phyloP scores from a whole-genome alignment of 352 stramenopile genomes.

The Phytophthora pisi region DNA sequence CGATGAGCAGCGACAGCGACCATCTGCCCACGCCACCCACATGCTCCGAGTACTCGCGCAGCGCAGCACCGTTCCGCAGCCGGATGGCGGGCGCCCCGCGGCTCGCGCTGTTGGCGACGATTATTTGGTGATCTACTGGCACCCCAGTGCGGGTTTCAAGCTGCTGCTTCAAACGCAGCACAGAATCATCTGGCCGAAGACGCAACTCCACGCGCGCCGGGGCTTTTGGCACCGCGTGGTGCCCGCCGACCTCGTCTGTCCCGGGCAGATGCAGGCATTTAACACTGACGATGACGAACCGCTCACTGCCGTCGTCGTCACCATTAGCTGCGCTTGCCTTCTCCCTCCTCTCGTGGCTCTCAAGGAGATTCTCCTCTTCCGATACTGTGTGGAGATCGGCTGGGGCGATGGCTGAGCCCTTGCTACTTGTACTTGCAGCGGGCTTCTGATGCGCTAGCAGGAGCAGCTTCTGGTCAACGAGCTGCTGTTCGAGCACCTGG shows the following conservation, averaged over 20 bases:
- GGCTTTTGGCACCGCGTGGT: slow-evolving; percentile 9
- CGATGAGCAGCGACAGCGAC: slow-evolving; percentile 39
- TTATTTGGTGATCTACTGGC: slow-evolving; percentile 38
- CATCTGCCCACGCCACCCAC: slow-evolving; percentile 24
- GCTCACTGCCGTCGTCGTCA: slow-evolving; percentile 3
- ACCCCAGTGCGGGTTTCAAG: slow-evolving; percentile 26
- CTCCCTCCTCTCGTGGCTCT: background rate
- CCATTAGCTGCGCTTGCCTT: background rate
- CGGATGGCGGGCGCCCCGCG: slow-evolving; percentile 24
- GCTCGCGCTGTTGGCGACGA: slow-evolving; percentile 24
- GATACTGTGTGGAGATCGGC: slow-evolving; percentile 18
- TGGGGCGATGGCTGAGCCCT: slow-evolving; percentile 17
- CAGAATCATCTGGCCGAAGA: slow-evolving; percentile 23
- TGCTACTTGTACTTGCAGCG: background rate
- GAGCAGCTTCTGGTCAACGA: slow-evolving; percentile 63
- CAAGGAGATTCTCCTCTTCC: slow-evolving; percentile 3
- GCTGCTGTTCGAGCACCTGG: slow-evolving; percentile 64
- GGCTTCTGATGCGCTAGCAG: slow-evolving; percentile 33
- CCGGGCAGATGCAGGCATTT: slow-evolving; percentile 26
- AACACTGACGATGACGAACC: slow-evolving; percentile 28
- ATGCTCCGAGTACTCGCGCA: slow-evolving; percentile 32
- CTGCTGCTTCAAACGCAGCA: slow-evolving; percentile 38
- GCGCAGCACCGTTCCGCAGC: slow-evolving; percentile 25
- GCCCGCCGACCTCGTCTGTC: slow-evolving; percentile 9
- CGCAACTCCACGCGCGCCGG: slow-evolving; percentile 28